phyloP scores from a whole-genome alignment of 2,329 filamentous ascomycete species.

The Aureobasidium lini region DNA sequence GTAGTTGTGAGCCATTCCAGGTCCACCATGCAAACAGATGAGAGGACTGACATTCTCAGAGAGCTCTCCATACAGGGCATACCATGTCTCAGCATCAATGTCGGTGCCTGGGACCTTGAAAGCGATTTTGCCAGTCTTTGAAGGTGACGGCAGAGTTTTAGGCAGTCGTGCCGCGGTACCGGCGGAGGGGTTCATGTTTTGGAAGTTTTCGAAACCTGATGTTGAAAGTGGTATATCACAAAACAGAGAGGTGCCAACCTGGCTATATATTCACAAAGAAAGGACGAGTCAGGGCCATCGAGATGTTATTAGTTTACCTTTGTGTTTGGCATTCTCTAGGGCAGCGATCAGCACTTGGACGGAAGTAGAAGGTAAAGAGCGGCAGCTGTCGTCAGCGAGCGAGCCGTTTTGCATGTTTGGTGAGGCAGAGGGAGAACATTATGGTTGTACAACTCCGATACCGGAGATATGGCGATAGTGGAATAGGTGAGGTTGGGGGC shows the following conservation, averaged over 20 bases:
- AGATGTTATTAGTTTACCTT: not conserved
- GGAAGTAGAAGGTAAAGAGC: slow-evolving; percentile 9
- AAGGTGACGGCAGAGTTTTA: slow-evolving; percentile 21
- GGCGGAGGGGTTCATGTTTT: not conserved
- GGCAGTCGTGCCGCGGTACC: slow-evolving; percentile 18
- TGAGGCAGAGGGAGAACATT: not conserved
- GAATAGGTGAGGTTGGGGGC: not conserved
- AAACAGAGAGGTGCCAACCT: not conserved
- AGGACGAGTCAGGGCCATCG: not conserved
- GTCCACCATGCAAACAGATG: slow-evolving; percentile 39
- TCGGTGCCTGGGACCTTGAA: slow-evolving; percentile 29
- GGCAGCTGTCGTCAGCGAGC: not conserved
- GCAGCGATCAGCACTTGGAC: slow-evolving; percentile 13
- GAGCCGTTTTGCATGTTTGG: not conserved
- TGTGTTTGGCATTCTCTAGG: not conserved
- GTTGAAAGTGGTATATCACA: not conserved
- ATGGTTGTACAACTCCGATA: not conserved
- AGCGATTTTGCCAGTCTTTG: slow-evolving; percentile 22
- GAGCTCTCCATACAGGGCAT: slow-evolving; percentile 33
- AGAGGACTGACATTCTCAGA: slow-evolving; percentile 24
- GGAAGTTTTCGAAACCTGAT: slow-evolving; percentile 1
- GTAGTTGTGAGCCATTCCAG: slow-evolving; percentile 36
- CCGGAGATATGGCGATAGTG: not conserved
- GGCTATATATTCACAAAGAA: not conserved
- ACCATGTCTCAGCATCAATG: slow-evolving; percentile 34